A percentile compares a stretch with the other conserved stretches of the same genome.
Evolutionary conservation across 1,284 basidiomycete species (phyloP).

Genomic region (Sporisorium reilianum): DNA sequence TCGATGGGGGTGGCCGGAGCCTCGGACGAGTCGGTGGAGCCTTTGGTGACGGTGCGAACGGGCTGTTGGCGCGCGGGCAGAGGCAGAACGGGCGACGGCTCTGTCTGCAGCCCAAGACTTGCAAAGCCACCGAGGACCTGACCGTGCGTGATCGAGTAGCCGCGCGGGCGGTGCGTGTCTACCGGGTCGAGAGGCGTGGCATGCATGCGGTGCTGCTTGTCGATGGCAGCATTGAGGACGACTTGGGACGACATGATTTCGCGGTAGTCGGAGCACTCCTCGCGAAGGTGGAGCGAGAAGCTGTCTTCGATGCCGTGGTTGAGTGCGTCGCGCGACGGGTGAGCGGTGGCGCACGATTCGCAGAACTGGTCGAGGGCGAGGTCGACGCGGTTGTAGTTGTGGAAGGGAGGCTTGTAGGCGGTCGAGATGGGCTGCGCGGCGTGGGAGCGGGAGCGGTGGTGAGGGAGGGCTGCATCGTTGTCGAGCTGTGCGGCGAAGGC

Average conservation of each 20-base stretch:
- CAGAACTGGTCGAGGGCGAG: slow-evolving; percentile 10
- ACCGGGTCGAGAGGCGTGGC: slow-evolving; percentile 1
- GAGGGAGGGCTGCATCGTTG: neutral
- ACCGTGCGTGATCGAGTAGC: slow-evolving; percentile 31
- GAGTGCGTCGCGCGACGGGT: slow-evolving; percentile 4
- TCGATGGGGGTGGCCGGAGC: slow-evolving; percentile 35
- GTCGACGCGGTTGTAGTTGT: slow-evolving; percentile 10
- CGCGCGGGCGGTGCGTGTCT: slow-evolving; percentile 12
- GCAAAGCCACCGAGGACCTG: slow-evolving; percentile 49
- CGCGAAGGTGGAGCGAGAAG: slow-evolving; percentile 58
- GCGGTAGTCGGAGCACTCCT: slow-evolving; percentile 55
- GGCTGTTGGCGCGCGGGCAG: slow-evolving; percentile 13
- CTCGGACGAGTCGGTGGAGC: slow-evolving; percentile 31
- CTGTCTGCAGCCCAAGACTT: slow-evolving; percentile 39
- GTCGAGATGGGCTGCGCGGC: slow-evolving; percentile 4
- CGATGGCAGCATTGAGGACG: slow-evolving; percentile 37
- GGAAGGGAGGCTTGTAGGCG: neutral
- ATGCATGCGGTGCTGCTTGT: slow-evolving; percentile 16
- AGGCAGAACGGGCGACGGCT: slow-evolving; percentile 7
- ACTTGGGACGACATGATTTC: slow-evolving; percentile 54
- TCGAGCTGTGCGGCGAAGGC: slow-evolving; percentile 1
- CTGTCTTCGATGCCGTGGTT: slow-evolving; percentile 48
- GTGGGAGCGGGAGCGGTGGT: slow-evolving; percentile 38
- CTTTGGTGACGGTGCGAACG: slow-evolving; percentile 21
- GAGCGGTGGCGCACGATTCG: slow-evolving; percentile 3